Evolutionary conservation across 495 filamentous ascomycete species (phyloP).

Genomic region (Penicillium chermesinum): DNA sequence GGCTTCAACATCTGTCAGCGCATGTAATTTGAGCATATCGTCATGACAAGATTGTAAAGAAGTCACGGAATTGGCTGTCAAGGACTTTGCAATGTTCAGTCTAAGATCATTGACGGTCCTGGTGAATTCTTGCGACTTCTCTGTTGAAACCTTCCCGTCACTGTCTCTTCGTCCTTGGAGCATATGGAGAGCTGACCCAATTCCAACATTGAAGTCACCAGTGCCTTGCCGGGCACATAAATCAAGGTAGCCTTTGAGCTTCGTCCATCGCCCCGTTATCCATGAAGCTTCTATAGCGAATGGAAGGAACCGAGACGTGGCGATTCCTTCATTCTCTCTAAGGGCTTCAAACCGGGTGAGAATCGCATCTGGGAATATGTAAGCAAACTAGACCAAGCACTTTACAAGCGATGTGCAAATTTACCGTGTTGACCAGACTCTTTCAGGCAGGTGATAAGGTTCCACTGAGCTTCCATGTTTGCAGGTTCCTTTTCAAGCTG

Average conservation of each 20-base stretch:
- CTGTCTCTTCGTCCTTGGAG: conserved; percentile 43
- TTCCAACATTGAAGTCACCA: conserved; percentile 74
- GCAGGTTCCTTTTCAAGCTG: conserved; percentile 72
- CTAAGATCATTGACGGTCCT: conserved; percentile 58
- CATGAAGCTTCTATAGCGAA: conserved; percentile 88
- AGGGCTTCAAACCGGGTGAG: conserved; percentile 79
- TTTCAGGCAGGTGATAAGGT: conserved; percentile 82
- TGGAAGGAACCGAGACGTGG: conserved; percentile 57
- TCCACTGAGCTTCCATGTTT: conserved; percentile 70
- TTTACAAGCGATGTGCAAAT: too few species aligned
- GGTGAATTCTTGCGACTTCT: conserved; percentile 39
- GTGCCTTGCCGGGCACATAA: conserved; percentile 44
- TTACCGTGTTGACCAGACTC: conserved; percentile 87
- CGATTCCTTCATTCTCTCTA: conserved; percentile 42
- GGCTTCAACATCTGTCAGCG: conserved; percentile 78
- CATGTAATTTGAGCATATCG: conserved; percentile 75
- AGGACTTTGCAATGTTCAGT: conserved; percentile 61
- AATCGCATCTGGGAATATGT: conserved; percentile 59
- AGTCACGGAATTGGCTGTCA: conserved; percentile 67
- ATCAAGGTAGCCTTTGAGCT: conserved; percentile 63
- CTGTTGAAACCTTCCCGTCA: background rate
- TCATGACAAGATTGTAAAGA: conserved; percentile 82
- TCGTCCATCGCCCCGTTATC: conserved; percentile 77
- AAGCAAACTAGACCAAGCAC: background rate
- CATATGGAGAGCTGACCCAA: conserved; percentile 67